phyloP scores from a whole-genome alignment of 192 early-diverging fungal genomes.

The Backusella psychrophila region DNA sequence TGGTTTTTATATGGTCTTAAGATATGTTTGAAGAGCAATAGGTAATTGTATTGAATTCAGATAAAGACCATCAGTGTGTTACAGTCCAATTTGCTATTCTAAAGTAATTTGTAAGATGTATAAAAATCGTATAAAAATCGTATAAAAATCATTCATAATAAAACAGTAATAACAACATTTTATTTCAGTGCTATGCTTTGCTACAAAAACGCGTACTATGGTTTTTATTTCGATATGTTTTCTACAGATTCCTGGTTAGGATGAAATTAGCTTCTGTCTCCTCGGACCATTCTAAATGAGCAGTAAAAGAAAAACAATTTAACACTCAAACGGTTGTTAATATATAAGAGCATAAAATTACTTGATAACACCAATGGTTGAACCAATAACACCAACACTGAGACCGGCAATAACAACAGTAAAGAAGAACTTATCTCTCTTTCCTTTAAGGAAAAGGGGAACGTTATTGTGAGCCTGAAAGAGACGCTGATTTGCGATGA shows the following conservation, averaged over 20 bases:
- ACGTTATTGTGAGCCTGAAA: slow-evolving; percentile 19
- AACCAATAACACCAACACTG: slow-evolving; percentile 21
- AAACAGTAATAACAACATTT: neutral
- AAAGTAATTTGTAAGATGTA: too few species aligned
- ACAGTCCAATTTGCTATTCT: neutral
- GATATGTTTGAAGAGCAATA: neutral
- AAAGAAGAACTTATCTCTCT: slow-evolving; percentile 21
- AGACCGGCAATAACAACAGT: slow-evolving; percentile 19
- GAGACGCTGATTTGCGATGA: slow-evolving; percentile 18
- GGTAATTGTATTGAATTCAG: neutral
- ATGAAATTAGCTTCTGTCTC: slow-evolving; percentile 1
- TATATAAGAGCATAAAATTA: neutral
- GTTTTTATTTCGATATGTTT: slow-evolving; percentile 4
- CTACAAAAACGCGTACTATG: neutral
- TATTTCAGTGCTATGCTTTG: neutral
- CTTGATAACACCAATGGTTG: slow-evolving; percentile 7
- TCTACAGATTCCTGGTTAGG: neutral
- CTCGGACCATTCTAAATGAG: slow-evolving; percentile 11
- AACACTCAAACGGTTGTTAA: neutral
- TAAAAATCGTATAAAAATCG: neutral
- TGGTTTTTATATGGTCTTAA: neutral
- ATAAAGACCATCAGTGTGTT: neutral
- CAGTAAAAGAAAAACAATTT: neutral
- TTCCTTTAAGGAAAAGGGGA: slow-evolving; percentile 30
- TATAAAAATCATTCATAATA: neutral